Base-by-base conservation (phyloP, 192 early-diverging fungal genomes). In the Chytriomyces confervae region DNA sequence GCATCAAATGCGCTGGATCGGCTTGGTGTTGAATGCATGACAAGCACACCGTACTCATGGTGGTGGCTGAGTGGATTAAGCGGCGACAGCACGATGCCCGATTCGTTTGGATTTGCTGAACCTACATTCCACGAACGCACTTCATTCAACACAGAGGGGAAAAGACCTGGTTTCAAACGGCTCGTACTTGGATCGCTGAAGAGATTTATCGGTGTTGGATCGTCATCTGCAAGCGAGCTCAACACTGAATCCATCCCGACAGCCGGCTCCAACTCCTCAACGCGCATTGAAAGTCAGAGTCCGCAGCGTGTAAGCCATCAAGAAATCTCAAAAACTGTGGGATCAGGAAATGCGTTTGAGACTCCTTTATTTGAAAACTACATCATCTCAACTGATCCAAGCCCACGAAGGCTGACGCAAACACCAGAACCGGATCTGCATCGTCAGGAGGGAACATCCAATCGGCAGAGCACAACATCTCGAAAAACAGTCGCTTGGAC, bases 61-160 rank as follows among this genome's bases (percentile, higher is more conserved):
- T 76, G 74, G 74, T 76, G 74, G 74, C 64, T 76, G 16, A 66
- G 62, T 44, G 74, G 74, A 20, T 46, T 76, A n/a, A 76, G 74
- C n/a, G 74, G 74, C 23, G 74, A 76, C 64, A 76, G 64, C 63
- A 66, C 66, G 29, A 50, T 76, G 20, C 74, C 74, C 16, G 74
- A 76, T 76, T 76, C 74, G 23, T 51, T 76, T 50, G 74, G 74
- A 5, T 76, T 76, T 36, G 63, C 49, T 0, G 74, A 76, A n/a
- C 74, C 74, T 5, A 76, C 74, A 20, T 76, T 76, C 23, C 74
- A 76, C 36, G 74, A 76, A 66, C 36, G 74, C 43, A 76, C 74
- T 7, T 16, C n/a, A 29, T 76, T 76, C 62, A 76, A 76, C 64
- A 76, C 74, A 1, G 74, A 76, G 44, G 49, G 46, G 6, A 76